phyloP scores from a whole-genome alignment of 208 protist species.

The Wallacemonas sp. region DNA sequence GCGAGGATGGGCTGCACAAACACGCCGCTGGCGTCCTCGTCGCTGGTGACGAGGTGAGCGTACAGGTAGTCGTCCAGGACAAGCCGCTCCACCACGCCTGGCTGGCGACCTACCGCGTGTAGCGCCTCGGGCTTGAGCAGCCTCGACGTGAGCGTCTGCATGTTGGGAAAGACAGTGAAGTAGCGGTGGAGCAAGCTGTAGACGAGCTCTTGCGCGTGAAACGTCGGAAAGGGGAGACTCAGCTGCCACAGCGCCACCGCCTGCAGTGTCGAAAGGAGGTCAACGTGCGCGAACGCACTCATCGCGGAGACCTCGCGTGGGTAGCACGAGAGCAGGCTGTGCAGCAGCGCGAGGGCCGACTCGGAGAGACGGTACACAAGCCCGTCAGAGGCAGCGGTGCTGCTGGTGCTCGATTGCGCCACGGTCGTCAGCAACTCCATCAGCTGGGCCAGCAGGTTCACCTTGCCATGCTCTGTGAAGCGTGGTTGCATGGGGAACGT shows the following conservation, averaged over 20 bases:
- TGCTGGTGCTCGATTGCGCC: conserved; percentile 8
- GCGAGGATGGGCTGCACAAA: conserved; percentile 22
- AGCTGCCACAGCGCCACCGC: conserved; percentile 11
- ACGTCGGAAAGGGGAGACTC: conserved; percentile 3
- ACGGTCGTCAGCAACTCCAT: conserved; percentile 14
- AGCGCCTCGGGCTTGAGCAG: conserved; percentile 14
- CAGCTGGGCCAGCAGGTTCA: conserved; percentile 15
- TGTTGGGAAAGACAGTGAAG: conserved; percentile 10
- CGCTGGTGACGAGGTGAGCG: conserved; percentile 8
- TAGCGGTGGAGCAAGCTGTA: conserved; percentile 14
- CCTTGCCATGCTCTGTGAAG: conserved; percentile 6
- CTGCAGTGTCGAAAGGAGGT: conserved; percentile 11
- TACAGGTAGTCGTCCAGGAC: conserved; percentile 28
- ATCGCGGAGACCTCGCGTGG: conserved; percentile 25
- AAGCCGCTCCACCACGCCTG: conserved; percentile 16
- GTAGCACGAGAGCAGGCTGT: conserved; percentile 27
- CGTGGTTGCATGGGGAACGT: conserved; percentile 11
- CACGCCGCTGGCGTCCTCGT: conserved; percentile 1
- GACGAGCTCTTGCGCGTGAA: conserved; percentile 5
- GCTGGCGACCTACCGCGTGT: conserved; percentile 15
- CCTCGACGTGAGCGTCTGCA: background rate
- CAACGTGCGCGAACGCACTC: conserved; percentile 16
- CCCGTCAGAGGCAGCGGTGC: no score
- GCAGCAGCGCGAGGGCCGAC: conserved; percentile 25
- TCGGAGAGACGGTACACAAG: conserved; percentile 15